Evolutionary conservation across 202 grass and related monocot genomes (phyloP).

Genomic region (Eragrostis tef): DNA sequence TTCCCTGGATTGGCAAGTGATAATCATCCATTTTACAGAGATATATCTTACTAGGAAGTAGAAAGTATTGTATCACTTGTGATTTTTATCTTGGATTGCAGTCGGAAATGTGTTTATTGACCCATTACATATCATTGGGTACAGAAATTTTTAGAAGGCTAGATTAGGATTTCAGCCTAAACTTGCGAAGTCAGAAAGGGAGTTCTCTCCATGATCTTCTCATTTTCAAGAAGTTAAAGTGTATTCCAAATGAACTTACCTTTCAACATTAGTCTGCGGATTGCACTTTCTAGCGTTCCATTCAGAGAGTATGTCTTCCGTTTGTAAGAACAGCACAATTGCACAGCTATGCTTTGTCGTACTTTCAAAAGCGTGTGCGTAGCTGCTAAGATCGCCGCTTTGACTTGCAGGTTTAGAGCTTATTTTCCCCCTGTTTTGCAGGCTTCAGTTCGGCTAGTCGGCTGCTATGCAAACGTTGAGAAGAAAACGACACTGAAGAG

Average conservation of each 20-base stretch:
- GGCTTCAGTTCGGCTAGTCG: too few relatives aligned
- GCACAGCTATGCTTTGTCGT: background rate
- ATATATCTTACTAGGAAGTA: conserved; percentile 3
- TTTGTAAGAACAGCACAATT: background rate
- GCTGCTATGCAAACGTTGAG: too few relatives aligned
- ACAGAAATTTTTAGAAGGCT: conserved; percentile 26
- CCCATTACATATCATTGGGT: background rate
- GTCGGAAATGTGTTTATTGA: background rate
- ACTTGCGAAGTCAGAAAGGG: conserved; percentile 26
- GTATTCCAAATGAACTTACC: conserved; percentile 24
- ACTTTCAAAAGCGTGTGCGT: background rate
- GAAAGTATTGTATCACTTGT: background rate
- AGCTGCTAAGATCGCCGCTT: background rate
- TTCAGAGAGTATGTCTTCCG: background rate
- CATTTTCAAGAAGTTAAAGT: conserved; percentile 1
- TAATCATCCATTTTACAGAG: background rate
- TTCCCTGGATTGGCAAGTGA: background rate
- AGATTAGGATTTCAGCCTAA: conserved; percentile 8
- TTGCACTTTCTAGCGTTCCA: background rate
- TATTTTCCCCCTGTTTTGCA: background rate
- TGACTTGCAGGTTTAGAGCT: background rate
- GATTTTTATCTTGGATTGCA: conserved; percentile 8
- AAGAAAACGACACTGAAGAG: too few relatives aligned
- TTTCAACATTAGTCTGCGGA: background rate
- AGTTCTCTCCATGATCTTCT: background rate